Conservation (phyloP, 164 flowering plant species). For the Magnolia officinalis region DNA sequence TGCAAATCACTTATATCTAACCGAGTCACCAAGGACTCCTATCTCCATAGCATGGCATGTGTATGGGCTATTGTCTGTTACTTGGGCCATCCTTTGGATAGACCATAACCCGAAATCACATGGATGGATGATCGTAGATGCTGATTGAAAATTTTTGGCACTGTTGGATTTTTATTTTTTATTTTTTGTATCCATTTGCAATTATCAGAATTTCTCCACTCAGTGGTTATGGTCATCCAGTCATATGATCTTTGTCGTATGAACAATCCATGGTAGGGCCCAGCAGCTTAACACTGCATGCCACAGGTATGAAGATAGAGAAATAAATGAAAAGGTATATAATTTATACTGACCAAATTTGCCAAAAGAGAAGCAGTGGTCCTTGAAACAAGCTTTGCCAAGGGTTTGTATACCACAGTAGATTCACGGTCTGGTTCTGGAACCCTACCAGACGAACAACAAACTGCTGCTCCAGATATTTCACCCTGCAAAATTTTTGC, state of each 20-base stretch:
- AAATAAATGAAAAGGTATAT: neutral
- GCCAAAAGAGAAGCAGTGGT: conserved; percentile 64
- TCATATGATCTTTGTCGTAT: neutral
- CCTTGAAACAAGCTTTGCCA: conserved; percentile 79
- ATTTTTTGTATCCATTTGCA: too few species aligned
- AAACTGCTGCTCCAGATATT: conserved; percentile 30
- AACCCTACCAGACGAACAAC: conserved; percentile 31
- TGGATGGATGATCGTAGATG: too few species aligned
- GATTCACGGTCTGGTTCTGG: conserved; percentile 33
- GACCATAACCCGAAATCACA: too few species aligned
- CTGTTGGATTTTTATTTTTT: too few species aligned
- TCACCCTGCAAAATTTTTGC: conserved; percentile 40
- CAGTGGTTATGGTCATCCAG: neutral
- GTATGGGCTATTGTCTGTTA: too few species aligned
- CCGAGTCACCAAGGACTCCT: too few species aligned
- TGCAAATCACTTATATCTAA: too few species aligned
- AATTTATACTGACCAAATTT: conserved; percentile 55
- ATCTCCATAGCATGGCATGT: too few species aligned
- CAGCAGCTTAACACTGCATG: too few species aligned
- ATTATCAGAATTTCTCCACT: neutral
- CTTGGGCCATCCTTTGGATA: too few species aligned
- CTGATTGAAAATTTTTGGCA: too few species aligned
- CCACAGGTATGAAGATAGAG: neutral
- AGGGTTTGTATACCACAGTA: conserved; percentile 67
- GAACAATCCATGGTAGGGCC: too few species aligned